phyloP scores from a whole-genome alignment of 306 rosid genomes.

The Crotalaria pallida region DNA sequence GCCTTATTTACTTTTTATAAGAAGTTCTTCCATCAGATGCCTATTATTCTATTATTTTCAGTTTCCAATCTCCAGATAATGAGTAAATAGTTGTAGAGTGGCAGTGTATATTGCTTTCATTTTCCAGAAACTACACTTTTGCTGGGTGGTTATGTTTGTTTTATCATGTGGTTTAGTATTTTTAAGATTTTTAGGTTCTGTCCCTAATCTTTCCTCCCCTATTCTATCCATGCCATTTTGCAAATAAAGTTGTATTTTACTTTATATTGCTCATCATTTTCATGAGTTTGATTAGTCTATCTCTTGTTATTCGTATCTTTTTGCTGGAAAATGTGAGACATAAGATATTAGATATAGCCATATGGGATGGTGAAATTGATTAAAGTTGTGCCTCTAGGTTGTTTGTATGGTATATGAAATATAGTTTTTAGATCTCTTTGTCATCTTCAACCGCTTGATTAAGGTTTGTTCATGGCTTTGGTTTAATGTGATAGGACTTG shows the following conservation, averaged over 20 bases:
- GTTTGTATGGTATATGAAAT: not conserved
- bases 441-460: not conserved
- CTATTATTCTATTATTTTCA: constrained; percentile 6
- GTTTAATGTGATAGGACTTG: too few relatives aligned
- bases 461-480: too few relatives aligned
- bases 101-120: constrained; percentile 7
- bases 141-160: constrained; percentile 6
- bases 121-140: constrained; percentile 16
- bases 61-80: constrained; percentile 23
- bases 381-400: not conserved
- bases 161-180: not conserved
- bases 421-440: not conserved
- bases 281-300: not conserved
- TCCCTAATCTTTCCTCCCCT: not conserved
- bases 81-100: not conserved
- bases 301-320: not conserved
- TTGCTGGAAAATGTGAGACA: not conserved
- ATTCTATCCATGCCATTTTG: not conserved
- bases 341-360: too few relatives aligned
- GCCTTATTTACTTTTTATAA: not conserved
- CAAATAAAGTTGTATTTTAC: constrained; percentile 11
- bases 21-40: constrained; percentile 14
- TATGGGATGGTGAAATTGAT: not conserved
- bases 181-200: constrained; percentile 5
- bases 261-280: constrained; percentile 21